Evolutionary conservation across 108 stramenopile genomes (phyloP), one percentile per base, ranked within the genome.

Genomic region (Cyclostephanos tholiformis): DNA sequence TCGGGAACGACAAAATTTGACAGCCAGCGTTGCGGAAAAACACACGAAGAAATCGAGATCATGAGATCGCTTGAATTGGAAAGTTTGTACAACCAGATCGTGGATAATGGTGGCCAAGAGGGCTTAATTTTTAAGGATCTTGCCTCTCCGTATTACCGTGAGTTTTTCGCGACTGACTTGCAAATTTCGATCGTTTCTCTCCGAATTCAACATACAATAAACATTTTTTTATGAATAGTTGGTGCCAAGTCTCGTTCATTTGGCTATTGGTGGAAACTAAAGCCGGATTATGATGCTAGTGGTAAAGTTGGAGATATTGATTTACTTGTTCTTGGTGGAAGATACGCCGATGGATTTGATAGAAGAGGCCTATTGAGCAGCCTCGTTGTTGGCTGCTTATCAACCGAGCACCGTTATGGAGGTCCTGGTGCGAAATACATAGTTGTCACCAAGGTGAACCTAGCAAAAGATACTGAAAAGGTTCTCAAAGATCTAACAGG

Each of bases 71-170:
- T 72, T 14, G 86, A 85, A 5, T 52, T 92, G 19, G 89, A 95
- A 26, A 39, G 53, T 30, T 87, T 86, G 29, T 95, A 88, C 53
- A 64, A 52, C 19, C 53, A 84, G 32, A 82, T 91, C 16, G 95
- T 95, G 3, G 88, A 90, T 59, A 67, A 71, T 11, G 59, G 85
- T 56, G 75, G 82, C 17, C 67, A 83, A 75, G 95, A 95, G 84
- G 95, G 95, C 0, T 43, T 95, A 4, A 64, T 95, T 12, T 55
- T 95, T 17, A 95, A 95, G 60, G 92, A 95, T 75, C 67, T 95
- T 9, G 80, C 87, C 2, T 80, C 90, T n/a, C 91, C 91, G 3
- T 84, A 84, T 60, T 79, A 75, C 51, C 71, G 56, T 57, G 26
- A 57, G 56, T 57, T 14, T 14, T 29, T 57, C 27, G 16, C n/a